A percentile compares a stretch with the other conserved stretches of the same genome.
These are phyloP conservation scores for Myrica gale DNA, from an alignment of 306 rosid genomes.

Conservation along the genomic window DNA sequence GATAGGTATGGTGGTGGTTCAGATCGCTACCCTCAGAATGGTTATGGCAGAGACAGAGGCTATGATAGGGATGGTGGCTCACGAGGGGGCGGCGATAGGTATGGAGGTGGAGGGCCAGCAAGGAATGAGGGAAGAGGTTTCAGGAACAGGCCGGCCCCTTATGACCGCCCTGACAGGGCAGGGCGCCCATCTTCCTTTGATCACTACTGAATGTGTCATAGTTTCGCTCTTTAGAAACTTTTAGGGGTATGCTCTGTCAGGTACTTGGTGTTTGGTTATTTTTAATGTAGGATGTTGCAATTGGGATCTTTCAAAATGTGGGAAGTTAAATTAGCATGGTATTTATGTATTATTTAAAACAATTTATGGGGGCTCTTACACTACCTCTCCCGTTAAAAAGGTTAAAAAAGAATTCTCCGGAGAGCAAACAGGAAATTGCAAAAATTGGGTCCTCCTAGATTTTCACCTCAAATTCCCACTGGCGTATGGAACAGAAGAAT, in stretches of 20 bases:
- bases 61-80: constrained; percentile 66
- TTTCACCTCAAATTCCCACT: too few species aligned
- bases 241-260: constrained; percentile 26
- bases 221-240: constrained; percentile 1
- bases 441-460: too few species aligned
- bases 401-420: too few species aligned
- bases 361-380: not conserved
- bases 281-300: constrained; percentile 18
- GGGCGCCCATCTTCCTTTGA: constrained; percentile 70
- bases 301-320: not conserved
- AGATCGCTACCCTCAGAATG: constrained; percentile 73
- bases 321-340: too few species aligned
- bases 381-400: not conserved
- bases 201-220: constrained; percentile 49
- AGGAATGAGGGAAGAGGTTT: constrained; percentile 72
- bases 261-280: constrained; percentile 13
- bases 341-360: not conserved
- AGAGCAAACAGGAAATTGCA: too few species aligned
- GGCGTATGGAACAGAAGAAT: too few species aligned
- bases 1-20: constrained; percentile 70
- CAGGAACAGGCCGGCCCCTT: constrained; percentile 76
- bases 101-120: constrained; percentile 63
- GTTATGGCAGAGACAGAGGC: constrained; percentile 76
- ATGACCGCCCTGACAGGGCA: constrained; percentile 69
- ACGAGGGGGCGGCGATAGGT: constrained; percentile 59